Evolutionary conservation across 176 grass and related monocot genomes (phyloP).

Genomic region (Luzula sylvatica): DNA sequence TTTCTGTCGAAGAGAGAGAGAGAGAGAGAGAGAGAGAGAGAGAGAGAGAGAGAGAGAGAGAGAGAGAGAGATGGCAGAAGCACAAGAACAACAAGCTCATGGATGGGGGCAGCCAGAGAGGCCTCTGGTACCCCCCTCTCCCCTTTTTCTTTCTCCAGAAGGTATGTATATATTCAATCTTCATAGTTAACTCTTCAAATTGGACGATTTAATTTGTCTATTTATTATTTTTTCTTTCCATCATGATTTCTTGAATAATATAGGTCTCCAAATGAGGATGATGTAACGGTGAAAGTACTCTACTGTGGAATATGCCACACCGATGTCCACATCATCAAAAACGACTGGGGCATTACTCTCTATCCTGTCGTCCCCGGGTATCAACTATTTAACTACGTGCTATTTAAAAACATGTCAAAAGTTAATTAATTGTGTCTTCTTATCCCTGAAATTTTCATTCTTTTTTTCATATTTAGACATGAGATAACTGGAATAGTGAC

Average conservation of each 20-base stretch:
- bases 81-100: slow-evolving; percentile 19
- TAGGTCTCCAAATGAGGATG: slow-evolving; percentile 34
- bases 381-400: not conserved
- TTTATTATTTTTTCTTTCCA: not conserved
- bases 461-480: slow-evolving; percentile 22
- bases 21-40: not conserved
- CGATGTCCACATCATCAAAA: slow-evolving; percentile 48
- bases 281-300: slow-evolving; percentile 69
- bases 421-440: not conserved
- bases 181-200: not conserved
- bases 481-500: slow-evolving; percentile 41
- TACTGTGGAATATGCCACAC: slow-evolving; percentile 76
- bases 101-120: slow-evolving; percentile 69
- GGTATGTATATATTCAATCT: not conserved
- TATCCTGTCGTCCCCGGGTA: slow-evolving; percentile 74
- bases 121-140: slow-evolving; percentile 25
- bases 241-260: not conserved
- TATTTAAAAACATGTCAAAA: not conserved
- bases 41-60: not conserved
- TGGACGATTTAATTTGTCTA: too few species aligned
- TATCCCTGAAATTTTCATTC: not conserved
- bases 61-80: not conserved
- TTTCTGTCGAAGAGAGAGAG: not conserved
- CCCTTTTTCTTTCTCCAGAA: slow-evolving; percentile 13
- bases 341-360: slow-evolving; percentile 49